Percentiles rank a stretch among this genome's conserved stretches.
phyloP scores from a whole-genome alignment of 345 rosid genomes.

The Salix brachista region DNA sequence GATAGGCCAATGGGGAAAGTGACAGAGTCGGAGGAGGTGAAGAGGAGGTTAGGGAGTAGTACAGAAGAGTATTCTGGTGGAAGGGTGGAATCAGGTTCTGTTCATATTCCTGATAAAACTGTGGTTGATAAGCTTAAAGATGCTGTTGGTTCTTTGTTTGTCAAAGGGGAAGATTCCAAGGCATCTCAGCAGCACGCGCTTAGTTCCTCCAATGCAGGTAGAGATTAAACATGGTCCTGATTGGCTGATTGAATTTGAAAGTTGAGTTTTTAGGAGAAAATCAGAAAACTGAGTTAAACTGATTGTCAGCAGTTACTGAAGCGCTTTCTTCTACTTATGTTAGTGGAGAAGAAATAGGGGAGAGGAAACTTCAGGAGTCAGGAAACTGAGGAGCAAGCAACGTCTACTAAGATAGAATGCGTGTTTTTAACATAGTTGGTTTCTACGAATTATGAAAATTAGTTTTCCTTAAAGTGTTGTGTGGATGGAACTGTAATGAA shows the following conservation, averaged over 20 bases:
- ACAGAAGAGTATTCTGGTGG: slow-evolving; percentile 17
- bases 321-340: not conserved
- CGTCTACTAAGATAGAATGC: not conserved
- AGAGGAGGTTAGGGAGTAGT: slow-evolving; percentile 32
- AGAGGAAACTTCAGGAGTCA: slow-evolving; percentile 3
- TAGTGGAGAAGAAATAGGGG: slow-evolving; percentile 1
- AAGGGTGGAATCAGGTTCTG: slow-evolving; percentile 14
- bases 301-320: not conserved
- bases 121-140: slow-evolving; percentile 51
- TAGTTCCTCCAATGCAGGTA: not conserved
- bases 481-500: not conserved
- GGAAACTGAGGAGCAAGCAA: not conserved
- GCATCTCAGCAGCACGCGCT: slow-evolving; percentile 8
- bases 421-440: not conserved
- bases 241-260: not conserved
- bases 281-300: no score
- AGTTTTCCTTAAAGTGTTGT: not conserved
- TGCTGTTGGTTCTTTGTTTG: slow-evolving; percentile 55
- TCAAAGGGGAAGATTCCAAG: slow-evolving; percentile 28
- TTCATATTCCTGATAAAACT: slow-evolving; percentile 22
- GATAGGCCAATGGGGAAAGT: slow-evolving; percentile 33
- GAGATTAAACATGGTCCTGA: no score
- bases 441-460: not conserved
- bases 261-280: not conserved
- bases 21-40: slow-evolving; percentile 58